Evolutionary conservation across 2,329 filamentous ascomycete genomes (phyloP), one percentile per base, ranked within the genome.

Genomic region (Stachybotrys elegans): DNA sequence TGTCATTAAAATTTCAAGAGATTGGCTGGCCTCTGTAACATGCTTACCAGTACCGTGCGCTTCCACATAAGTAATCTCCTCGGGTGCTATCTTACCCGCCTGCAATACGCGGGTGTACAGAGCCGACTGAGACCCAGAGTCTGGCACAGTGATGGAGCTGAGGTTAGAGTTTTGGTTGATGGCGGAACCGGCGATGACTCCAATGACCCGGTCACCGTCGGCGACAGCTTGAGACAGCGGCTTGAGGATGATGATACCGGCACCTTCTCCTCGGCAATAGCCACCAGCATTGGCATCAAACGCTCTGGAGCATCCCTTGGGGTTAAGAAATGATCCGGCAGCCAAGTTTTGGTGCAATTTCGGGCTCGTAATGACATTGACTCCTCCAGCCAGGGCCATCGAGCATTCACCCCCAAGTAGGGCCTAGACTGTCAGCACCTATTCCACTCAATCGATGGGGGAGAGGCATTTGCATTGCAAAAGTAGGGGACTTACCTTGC

Each of bases 61-160:
- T 39, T 71, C 4, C 51, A 63, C 2, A 45, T 49, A 3, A 60
- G 68, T 2, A 44, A 36, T 6, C 65, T 63, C 45, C 62, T 60
- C 11, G 67, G 66, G 27, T 67, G 66, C 61, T 19, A 45, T 59
- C 36, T 20, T 29, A 5, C 21, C 38, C n/a, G n/a, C n/a, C 4
- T 25, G 21, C 4, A 40, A n/a, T 4, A 29, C 22, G 5, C 20
- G n/a, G 13, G 16, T 40, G 6, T 17, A 40, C 38, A 40, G 16
- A 17, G 22, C 16, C 4, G 4, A 16, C 22, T 40, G 38, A 4
- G 38, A 6, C 5, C 5, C 14, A 8, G 22, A 40, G 38, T 27
- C 16, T 5, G 38, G 38, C 14, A 27, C 6, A n/a, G 38, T 40
- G 21, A 40, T 40, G 17, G 38, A 40, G 8, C 6, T 5, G 14